A percentile compares a stretch with the other conserved stretches of the same genome.
phyloP scores from a whole-genome alignment of 192 early-diverging fungal species.

The Backusella tuberculispora region DNA sequence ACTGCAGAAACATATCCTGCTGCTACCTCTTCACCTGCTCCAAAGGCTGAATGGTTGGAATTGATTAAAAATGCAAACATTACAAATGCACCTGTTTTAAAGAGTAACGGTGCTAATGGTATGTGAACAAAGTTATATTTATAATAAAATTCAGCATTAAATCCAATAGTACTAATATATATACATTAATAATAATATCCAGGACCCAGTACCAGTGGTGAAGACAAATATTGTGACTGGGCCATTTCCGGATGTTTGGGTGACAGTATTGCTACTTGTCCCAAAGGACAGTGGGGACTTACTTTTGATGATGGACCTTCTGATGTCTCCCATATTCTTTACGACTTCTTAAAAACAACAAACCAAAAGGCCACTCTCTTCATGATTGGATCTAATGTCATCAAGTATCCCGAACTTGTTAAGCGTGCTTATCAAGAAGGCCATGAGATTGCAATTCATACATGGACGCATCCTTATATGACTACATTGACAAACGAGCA shows the following conservation, averaged over 20 bases:
- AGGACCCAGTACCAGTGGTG: constrained; percentile 14
- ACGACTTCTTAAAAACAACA: constrained; percentile 43
- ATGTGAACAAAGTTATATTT: background rate
- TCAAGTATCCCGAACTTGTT: constrained; percentile 45
- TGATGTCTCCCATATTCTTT: constrained; percentile 44
- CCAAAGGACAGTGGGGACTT: constrained; percentile 58
- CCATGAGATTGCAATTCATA: constrained; percentile 47
- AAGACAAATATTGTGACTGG: constrained; percentile 55
- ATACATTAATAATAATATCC: background rate
- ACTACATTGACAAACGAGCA: constrained; percentile 68
- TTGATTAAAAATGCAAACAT: constrained; percentile 44
- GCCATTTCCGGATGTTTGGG: constrained; percentile 50
- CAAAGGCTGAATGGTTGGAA: constrained; percentile 45
- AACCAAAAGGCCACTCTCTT: constrained; percentile 62
- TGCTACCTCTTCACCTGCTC: constrained; percentile 36
- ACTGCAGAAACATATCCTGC: constrained; percentile 42
- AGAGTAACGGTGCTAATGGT: constrained; percentile 36
- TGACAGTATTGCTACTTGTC: constrained; percentile 47
- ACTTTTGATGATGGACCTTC: constrained; percentile 68
- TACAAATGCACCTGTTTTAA: constrained; percentile 47
- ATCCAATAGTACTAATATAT: too few relatives aligned
- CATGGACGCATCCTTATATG: constrained; percentile 60
- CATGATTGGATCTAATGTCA: constrained; percentile 55
- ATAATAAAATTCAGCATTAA: background rate
- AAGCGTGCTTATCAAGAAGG: constrained; percentile 44